Evolutionary conservation across 345 rosid species (phyloP).

Genomic region (Bretschneidera sinensis): DNA sequence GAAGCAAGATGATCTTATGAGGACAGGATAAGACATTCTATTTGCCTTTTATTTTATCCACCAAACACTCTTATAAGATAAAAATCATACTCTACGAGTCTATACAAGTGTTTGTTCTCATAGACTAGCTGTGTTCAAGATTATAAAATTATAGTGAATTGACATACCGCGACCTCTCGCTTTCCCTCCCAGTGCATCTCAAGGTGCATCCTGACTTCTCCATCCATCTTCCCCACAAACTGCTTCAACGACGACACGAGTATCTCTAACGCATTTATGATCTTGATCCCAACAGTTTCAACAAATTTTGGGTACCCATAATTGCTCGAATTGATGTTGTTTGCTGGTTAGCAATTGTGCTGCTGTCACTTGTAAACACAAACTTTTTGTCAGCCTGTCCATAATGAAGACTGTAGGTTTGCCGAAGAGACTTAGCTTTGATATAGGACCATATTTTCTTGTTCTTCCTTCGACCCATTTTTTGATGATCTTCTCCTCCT

Average conservation of each 20-base stretch:
- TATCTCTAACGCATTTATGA: not conserved
- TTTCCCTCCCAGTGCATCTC: conserved; percentile 39
- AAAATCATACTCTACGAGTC: too few relatives aligned
- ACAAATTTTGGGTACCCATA: not conserved
- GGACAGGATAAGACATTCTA: too few relatives aligned
- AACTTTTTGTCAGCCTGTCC: not conserved
- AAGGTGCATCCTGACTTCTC: conserved; percentile 42
- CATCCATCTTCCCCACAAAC: conserved; percentile 46
- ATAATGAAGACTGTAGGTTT: not conserved
- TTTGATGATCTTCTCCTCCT: conserved; percentile 13
- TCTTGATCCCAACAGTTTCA: not conserved
- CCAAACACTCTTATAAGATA: too few relatives aligned
- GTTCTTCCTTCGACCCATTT: not conserved
- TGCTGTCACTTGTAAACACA: not conserved
- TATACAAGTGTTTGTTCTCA: too few relatives aligned
- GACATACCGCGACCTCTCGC: conserved; percentile 31
- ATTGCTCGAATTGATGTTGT: not conserved
- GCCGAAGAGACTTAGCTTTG: not conserved
- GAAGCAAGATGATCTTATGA: too few relatives aligned
- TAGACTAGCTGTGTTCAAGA: not conserved
- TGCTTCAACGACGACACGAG: conserved; percentile 36
- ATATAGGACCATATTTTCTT: not conserved
- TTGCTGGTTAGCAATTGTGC: not conserved
- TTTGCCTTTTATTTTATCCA: too few relatives aligned
- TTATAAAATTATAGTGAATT: not conserved